These are phyloP conservation scores for Cocos nucifera DNA, from an alignment of 176 grass and related monocot species.

Conservation along the genomic window DNA sequence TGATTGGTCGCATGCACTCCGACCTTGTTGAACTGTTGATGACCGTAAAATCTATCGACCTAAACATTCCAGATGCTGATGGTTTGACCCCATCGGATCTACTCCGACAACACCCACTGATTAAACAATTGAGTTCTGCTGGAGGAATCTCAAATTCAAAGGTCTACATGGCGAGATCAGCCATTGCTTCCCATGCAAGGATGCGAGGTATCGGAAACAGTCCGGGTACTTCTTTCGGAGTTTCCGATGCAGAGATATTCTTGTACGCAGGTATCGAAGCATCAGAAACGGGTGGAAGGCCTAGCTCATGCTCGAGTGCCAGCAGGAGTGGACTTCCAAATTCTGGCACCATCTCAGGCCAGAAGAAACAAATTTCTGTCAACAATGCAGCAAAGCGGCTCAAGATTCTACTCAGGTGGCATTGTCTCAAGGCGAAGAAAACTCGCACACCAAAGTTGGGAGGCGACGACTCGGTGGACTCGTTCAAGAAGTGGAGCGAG, in stretches of 20 bases:
- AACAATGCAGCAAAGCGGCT: constrained; percentile 60
- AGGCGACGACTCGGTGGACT: constrained; percentile 36
- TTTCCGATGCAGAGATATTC: constrained; percentile 89
- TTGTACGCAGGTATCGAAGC: constrained; percentile 43
- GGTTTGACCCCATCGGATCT: constrained; percentile 68
- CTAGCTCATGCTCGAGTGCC: constrained; percentile 63
- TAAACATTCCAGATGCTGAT: constrained; percentile 51
- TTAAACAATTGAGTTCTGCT: constrained; percentile 65
- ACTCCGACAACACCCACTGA: constrained; percentile 68
- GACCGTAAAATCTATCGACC: constrained; percentile 46
- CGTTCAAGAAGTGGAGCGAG: constrained; percentile 51
- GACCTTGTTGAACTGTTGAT: constrained; percentile 69
- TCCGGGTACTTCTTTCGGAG: constrained; percentile 65
- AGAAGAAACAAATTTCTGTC: constrained; percentile 57
- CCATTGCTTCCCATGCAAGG: constrained; percentile 56
- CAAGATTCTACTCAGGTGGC: constrained; percentile 77
- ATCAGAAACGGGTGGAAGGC: constrained; percentile 25
- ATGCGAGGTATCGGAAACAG: constrained; percentile 56
- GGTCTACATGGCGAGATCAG: constrained; percentile 37
- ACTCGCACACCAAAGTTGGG: constrained; percentile 26
- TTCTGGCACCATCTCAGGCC: constrained; percentile 15
- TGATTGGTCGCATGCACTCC: constrained; percentile 52
- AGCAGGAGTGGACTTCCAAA: constrained; percentile 52
- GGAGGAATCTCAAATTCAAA: constrained; percentile 72
- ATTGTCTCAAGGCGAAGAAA: constrained; percentile 56